Evolutionary conservation across 164 flowering plant species (phyloP), one percentile per base, ranked within the genome.

Genomic region (Kalanchoe fedtschenkoi): DNA sequence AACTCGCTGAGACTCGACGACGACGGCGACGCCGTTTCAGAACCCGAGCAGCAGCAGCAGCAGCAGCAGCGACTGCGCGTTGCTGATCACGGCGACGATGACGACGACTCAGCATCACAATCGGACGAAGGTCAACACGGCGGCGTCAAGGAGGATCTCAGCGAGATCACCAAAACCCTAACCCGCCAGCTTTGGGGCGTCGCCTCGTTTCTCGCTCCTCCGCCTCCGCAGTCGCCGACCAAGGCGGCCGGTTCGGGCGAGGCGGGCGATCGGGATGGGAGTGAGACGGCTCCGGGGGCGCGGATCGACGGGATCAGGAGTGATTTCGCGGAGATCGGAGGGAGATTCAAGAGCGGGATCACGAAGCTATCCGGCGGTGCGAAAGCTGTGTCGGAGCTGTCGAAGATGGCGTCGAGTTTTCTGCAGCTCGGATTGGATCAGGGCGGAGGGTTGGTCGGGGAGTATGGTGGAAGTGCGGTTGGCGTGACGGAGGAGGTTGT

Each of bases 121-220:
- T 65, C 72, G 22, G 30, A 34, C 7, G 10, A 41, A 35, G 10
- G 42, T 39, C 65, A 42, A 47, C 56, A 84, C 16, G 97, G 98
- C n/a, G 97, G 98, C 65, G 97, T 93, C 64, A 90, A 87, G 67
- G 97, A 85, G 22, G 99, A 93, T 65, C 75, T 93, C 58, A 81
- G 82, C 2, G 91, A 86, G 76, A 66, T 86, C 71, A 78, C 76
- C 64, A 76, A 81, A 72, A 76, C 87, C 75, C 74, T 86, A 59
- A 71, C 80, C 42, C 79, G 85, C 43, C 84, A 85, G 34, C 68
- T 85, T 66, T 85, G 91, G 91, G 91, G 88, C 65, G 88, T 85
- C 44, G 91, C 91, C 28, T 81, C 91, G 21, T 83, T 85, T 68
- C 84, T 85, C 24, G 84, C 91, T 10, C 91, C 91, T 19, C 88